phyloP scores from a whole-genome alignment of 805 yeast genomes.

The Candida peoriensis region DNA sequence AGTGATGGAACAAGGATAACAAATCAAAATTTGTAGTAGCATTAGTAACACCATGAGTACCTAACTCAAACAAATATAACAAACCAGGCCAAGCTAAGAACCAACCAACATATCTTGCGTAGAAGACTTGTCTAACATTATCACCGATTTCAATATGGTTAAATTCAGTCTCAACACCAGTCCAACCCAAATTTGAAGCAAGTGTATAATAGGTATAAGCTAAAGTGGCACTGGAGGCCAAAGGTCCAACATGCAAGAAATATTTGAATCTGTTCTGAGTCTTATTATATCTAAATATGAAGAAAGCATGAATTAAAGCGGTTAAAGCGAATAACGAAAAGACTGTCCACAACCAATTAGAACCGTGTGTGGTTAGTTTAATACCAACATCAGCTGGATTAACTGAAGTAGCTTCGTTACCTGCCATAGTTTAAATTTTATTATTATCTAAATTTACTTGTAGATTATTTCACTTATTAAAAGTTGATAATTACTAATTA shows the following conservation, averaged over 20 bases:
- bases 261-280: conserved; percentile 23
- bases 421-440: no score
- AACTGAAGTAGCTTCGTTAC: conserved; percentile 6
- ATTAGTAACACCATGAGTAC: conserved; percentile 17
- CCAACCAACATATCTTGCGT: conserved; percentile 53
- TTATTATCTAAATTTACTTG: no score
- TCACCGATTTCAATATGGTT: conserved; percentile 35
- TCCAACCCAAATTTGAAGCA: conserved; percentile 56
- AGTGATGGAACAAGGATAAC: conserved; percentile 18
- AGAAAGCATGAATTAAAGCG: conserved; percentile 26
- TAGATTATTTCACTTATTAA: no score
- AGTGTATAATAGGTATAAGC: conserved; percentile 48
- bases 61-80: conserved; percentile 28
- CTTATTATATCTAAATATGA: conserved; percentile 19
- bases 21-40: conserved; percentile 12
- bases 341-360: conserved; percentile 65
- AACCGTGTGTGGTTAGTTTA: conserved; percentile 51
- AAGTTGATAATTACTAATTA: no score
- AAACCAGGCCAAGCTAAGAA: conserved; percentile 48
- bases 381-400: conserved; percentile 37
- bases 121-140: conserved; percentile 47
- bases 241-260: conserved; percentile 36
- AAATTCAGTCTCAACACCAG: conserved; percentile 43
- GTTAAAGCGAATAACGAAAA: conserved; percentile 42
- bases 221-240: conserved; percentile 35